A percentile compares a stretch with the other conserved stretches of the same genome.
Evolutionary conservation across 1,284 basidiomycete species (phyloP).

Genomic region (Ustilago sp.): DNA sequence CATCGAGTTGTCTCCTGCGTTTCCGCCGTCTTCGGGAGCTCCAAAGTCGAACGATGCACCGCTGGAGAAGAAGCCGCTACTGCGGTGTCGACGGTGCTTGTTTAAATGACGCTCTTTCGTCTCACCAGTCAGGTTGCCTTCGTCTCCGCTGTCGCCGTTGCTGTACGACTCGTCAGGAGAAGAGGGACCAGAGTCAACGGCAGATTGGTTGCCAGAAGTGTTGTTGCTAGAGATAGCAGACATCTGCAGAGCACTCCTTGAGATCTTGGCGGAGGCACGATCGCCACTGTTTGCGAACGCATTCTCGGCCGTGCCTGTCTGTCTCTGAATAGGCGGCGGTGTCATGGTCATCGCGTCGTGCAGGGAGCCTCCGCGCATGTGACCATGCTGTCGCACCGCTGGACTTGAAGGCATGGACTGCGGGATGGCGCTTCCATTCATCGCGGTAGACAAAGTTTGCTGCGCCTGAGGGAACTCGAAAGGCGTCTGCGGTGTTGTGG

Average conservation of each 20-base stretch:
- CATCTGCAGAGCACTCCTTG: conserved; percentile 49
- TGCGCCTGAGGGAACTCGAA: conserved; percentile 47
- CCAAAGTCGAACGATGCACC: conserved; percentile 49
- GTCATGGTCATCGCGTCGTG: conserved; percentile 54
- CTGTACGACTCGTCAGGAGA: conserved; percentile 53
- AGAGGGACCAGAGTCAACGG: conserved; percentile 46
- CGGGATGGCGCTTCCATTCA: conserved; percentile 14
- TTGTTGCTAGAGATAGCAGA: conserved; percentile 38
- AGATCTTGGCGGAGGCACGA: conserved; percentile 27
- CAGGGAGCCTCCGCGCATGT: conserved; percentile 40
- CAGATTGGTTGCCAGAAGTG: conserved; percentile 37
- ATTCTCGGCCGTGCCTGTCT: conserved; percentile 8
- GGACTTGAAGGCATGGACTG: conserved; percentile 51
- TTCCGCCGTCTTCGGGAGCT: conserved; percentile 24
- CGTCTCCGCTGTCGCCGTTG: conserved; percentile 50
- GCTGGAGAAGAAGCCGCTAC: conserved; percentile 55
- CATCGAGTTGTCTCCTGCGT: conserved; percentile 23
- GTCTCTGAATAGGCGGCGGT: conserved; percentile 24
- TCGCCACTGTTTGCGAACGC: conserved; percentile 7
- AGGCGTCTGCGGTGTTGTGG: conserved; percentile 47
- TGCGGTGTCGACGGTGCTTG: conserved; percentile 50
- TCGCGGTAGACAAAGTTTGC: conserved; percentile 15
- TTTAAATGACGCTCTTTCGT: conserved; percentile 22
- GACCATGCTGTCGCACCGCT: conserved; percentile 34
- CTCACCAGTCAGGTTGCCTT: conserved; percentile 21